Percentiles rank a stretch among this genome's conserved stretches.
Evolutionary conservation across 2,329 filamentous ascomycete genomes (phyloP).

Genomic region (Aspergillus brasiliensis): DNA sequence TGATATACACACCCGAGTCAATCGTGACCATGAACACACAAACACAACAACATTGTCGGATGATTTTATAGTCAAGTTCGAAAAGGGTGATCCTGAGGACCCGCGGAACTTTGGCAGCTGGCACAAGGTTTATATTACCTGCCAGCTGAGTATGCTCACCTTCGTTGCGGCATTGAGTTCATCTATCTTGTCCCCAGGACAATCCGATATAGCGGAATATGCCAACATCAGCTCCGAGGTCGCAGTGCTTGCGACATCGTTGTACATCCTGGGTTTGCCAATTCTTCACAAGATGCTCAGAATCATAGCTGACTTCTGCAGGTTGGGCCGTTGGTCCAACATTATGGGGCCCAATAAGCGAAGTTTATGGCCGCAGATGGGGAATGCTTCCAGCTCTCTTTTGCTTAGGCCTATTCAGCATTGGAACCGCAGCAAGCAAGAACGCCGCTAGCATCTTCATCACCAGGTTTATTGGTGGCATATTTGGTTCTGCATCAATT

Average conservation of each 20-base stretch:
- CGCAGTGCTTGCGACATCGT: conserved; percentile 20
- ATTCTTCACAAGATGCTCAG: conserved; percentile 34
- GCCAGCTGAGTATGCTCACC: conserved; percentile 53
- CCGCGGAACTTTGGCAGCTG: conserved; percentile 49
- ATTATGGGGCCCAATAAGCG: conserved; percentile 46
- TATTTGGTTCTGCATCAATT: conserved; percentile 49
- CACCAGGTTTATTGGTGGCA: conserved; percentile 48
- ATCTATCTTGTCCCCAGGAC: conserved; percentile 54
- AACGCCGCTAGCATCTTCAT: conserved; percentile 41
- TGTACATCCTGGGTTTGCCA: conserved; percentile 51
- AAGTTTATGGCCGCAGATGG: conserved; percentile 49
- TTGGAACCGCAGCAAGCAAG: conserved; percentile 46
- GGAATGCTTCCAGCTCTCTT: conserved; percentile 49
- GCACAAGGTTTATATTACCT: conserved; percentile 52
- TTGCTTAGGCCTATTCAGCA: conserved; percentile 48
- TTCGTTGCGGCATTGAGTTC: conserved; percentile 52
- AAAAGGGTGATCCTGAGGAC: conserved; percentile 31
- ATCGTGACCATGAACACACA: background rate
- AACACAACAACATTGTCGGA: background rate
- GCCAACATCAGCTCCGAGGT: conserved; percentile 46
- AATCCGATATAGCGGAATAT: conserved; percentile 45
- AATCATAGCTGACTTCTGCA: background rate
- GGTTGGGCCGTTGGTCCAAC: conserved; percentile 41
- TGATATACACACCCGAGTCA: background rate
- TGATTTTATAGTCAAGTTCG: background rate